A percentile compares a stretch with the other conserved stretches of the same genome.
Evolutionary conservation across 2,329 filamentous ascomycete genomes (phyloP).

Genomic region (Exophiala sp.): DNA sequence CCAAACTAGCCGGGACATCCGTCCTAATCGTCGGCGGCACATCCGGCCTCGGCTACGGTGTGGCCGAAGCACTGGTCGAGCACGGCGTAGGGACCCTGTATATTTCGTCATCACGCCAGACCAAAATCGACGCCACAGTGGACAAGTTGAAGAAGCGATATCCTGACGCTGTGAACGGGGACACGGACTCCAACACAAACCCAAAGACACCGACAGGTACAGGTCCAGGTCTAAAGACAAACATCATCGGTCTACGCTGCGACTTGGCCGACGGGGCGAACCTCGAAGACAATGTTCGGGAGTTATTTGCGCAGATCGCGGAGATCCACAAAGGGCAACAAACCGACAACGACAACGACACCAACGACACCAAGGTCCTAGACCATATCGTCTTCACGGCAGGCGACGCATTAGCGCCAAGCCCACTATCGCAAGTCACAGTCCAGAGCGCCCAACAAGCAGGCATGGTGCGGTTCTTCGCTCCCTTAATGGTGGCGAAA

Average conservation of each 20-base stretch:
- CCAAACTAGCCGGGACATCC: slow-evolving; percentile 43
- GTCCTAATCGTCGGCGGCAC: slow-evolving; percentile 51
- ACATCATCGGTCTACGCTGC: slow-evolving; percentile 39
- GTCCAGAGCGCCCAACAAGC: slow-evolving; percentile 25
- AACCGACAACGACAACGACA: too few relatives aligned
- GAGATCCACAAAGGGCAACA: too few relatives aligned
- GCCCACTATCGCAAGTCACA: slow-evolving; percentile 30
- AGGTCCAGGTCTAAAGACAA: too few relatives aligned
- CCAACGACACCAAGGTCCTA: slow-evolving; percentile 28
- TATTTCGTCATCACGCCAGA: slow-evolving; percentile 40
- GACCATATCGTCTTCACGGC: slow-evolving; percentile 51
- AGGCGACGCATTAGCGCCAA: slow-evolving; percentile 35
- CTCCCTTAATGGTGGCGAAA: slow-evolving; percentile 39
- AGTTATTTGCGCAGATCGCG: slow-evolving; percentile 33
- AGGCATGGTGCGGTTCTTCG: slow-evolving; percentile 37
- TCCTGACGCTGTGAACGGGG: slow-evolving; percentile 32
- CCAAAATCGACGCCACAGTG: slow-evolving; percentile 39
- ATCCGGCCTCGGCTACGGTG: slow-evolving; percentile 48
- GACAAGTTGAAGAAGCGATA: slow-evolving; percentile 40
- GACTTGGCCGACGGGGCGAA: slow-evolving; percentile 41
- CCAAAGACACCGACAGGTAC: too few relatives aligned
- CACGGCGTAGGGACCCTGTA: slow-evolving; percentile 42
- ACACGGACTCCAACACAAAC: too few relatives aligned
- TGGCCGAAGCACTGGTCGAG: slow-evolving; percentile 49
- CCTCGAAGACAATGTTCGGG: slow-evolving; percentile 42